Evolutionary conservation across 371 early-diverging fungal species (phyloP).

Genomic region (Mucor velutinosus): DNA sequence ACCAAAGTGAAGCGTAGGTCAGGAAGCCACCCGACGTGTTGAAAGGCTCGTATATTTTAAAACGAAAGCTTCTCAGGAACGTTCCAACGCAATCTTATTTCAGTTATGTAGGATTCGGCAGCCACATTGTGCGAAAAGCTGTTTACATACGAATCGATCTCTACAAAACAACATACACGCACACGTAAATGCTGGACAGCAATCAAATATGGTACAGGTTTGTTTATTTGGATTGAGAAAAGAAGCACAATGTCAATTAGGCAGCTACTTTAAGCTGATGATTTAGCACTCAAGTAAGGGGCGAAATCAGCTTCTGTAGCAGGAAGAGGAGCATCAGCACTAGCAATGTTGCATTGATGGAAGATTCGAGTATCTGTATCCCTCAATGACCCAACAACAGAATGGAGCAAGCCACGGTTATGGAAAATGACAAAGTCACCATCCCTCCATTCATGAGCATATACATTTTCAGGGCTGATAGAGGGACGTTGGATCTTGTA

Average conservation of each 20-base stretch:
- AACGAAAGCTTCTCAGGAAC: too few species aligned
- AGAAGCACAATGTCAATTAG: not conserved
- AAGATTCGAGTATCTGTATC: conserved; percentile 47
- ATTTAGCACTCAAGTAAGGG: conserved; percentile 25
- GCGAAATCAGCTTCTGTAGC: conserved; percentile 49
- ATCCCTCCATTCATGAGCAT: conserved; percentile 53
- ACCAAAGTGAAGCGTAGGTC: too few species aligned
- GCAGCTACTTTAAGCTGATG: conserved; percentile 7
- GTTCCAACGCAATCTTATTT: too few species aligned
- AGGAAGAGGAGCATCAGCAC: conserved; percentile 44
- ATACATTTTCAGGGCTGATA: conserved; percentile 51
- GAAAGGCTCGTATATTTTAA: too few species aligned
- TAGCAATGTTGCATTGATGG: conserved; percentile 53
- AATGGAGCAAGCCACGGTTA: conserved; percentile 51
- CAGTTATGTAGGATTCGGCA: too few species aligned
- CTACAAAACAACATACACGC: too few species aligned
- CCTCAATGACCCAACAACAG: conserved; percentile 48
- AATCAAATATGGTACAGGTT: not conserved
- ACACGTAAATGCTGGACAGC: not conserved
- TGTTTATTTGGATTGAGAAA: not conserved
- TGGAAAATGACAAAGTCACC: conserved; percentile 56
- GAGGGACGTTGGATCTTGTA: conserved; percentile 49
- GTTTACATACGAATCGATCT: too few species aligned
- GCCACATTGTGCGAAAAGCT: too few species aligned
- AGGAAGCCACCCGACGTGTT: too few species aligned